Evolutionary conservation across 805 yeast genomes (phyloP).

Genomic region (Candida vaughaniae): DNA sequence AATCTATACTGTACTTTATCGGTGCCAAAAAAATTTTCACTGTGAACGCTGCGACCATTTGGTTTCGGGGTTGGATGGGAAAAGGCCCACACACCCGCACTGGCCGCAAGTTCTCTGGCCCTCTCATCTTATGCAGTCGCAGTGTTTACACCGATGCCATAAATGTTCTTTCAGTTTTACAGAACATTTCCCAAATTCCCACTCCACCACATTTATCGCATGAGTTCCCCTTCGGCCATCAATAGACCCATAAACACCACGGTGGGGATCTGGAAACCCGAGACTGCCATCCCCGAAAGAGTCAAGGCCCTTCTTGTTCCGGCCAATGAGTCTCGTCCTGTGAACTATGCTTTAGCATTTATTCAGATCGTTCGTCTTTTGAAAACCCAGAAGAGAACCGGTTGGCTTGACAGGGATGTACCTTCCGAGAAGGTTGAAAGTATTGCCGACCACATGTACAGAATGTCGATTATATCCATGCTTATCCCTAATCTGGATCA

Average conservation of each 20-base stretch:
- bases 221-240: constrained; percentile 2
- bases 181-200: neutral
- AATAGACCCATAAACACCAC: constrained; percentile 6
- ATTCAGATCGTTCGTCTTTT: constrained; percentile 67
- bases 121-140: constrained; percentile 9
- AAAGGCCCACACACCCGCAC: no score
- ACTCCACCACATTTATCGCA: neutral
- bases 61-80: no score
- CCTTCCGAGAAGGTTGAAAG: constrained; percentile 58
- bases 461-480: constrained; percentile 85
- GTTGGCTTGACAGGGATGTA: constrained; percentile 77
- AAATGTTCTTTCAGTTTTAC: constrained; percentile 1
- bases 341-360: constrained; percentile 55
- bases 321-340: constrained; percentile 15
- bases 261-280: constrained; percentile 48
- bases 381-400: constrained; percentile 84
- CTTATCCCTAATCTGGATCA: constrained; percentile 48
- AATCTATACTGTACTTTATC: neutral
- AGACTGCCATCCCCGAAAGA: constrained; percentile 49
- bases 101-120: no score
- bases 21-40: no score
- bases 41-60: no score
- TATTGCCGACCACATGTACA: constrained; percentile 93
- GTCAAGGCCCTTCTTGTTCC: constrained; percentile 38
- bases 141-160: constrained; percentile 13